Base-by-base conservation (phyloP, 2,329 filamentous ascomycete species). In the Fusarium haematococcum region DNA sequence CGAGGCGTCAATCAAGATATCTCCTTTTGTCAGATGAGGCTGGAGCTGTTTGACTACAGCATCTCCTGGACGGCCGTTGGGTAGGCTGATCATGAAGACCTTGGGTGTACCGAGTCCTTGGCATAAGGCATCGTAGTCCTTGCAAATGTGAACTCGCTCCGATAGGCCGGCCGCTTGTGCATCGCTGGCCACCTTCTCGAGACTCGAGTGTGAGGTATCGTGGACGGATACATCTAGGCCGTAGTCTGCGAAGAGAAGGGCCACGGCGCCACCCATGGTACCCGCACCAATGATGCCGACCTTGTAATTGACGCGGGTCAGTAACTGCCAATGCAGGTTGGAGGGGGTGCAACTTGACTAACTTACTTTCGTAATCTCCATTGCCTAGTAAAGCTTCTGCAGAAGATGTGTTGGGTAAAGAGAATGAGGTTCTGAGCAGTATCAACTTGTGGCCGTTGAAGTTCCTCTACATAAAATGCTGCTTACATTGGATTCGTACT, bases 1-100 rank as follows among this genome's bases (percentile, higher is more conserved):
- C 1, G 89, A 90, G 11, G 89, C 90, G 77, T 94, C 92, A 35
- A 94, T 85, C 64, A 94, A 90, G 61, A 94, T 89, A 78, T 94
- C 92, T 16, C 89, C 89, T 52, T 84, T 84, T 20, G 86, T 85
- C 5, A 94, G 82, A 69, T 89, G 91, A 13, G 41, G 30, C 7
- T 67, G 56, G 39, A 70, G 68, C 37, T 68, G 59, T 0, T 57
- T 25, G 3, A 73, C 63, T 11, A 69, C 66, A 14, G 48, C 59
- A 9, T 73, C 69, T 2, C 66, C 63, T 6, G 69, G 61, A 27
- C 58, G 62, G 6, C 75, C 71, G 32, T 77, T 70, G 14, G 73
- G 73, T 1, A 70, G 43, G 66, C 73, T 75, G 23, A 75, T 74
- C 9, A 74, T 63, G 48, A 75, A 74, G 33, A 74, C 61, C 8